Evolutionary conservation across 805 yeast species (phyloP).

Genomic region (Danielozyma ontarioensis): DNA sequence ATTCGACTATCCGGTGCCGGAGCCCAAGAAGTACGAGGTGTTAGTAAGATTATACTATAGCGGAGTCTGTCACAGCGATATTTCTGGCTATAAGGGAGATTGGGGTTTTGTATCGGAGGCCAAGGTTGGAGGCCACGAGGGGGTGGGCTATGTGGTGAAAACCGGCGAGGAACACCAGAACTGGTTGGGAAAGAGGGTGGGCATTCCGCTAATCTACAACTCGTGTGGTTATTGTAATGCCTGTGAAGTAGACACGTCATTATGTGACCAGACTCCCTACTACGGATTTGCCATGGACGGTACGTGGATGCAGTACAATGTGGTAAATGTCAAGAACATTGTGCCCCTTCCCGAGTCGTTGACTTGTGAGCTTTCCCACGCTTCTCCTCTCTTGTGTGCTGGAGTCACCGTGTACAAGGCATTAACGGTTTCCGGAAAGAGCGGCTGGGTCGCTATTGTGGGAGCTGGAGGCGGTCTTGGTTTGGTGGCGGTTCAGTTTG

Average conservation of each 20-base stretch:
- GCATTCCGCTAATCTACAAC: not conserved
- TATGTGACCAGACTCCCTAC: constrained; percentile 7
- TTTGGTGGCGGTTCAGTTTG: constrained; percentile 68
- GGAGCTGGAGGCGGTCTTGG: constrained; percentile 85
- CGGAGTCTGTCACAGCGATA: constrained; percentile 1
- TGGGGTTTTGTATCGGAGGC: not conserved
- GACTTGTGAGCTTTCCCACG: constrained; percentile 6
- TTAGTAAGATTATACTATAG: not conserved
- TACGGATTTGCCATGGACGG: constrained; percentile 13
- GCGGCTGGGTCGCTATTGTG: constrained; percentile 67
- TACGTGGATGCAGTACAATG: constrained; percentile 13
- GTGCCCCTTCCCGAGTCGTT: constrained; percentile 13
- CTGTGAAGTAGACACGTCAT: constrained; percentile 11
- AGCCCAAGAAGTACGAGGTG: not conserved
- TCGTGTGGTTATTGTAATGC: constrained; percentile 6
- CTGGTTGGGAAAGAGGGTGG: not conserved
- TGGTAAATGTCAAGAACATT: constrained; percentile 12
- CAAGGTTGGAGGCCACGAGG: constrained; percentile 17
- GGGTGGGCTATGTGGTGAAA: constrained; percentile 11
- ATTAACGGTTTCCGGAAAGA: constrained; percentile 67
- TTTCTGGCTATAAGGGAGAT: not conserved
- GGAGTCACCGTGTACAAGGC: constrained; percentile 78
- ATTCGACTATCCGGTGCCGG: constrained; percentile 1
- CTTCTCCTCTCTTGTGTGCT: constrained; percentile 18
- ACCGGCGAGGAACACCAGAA: not conserved